Evolutionary conservation across 2,329 filamentous ascomycete species (phyloP), one percentile per base, ranked within the genome.

Genomic region (Ascochyta pisi): DNA sequence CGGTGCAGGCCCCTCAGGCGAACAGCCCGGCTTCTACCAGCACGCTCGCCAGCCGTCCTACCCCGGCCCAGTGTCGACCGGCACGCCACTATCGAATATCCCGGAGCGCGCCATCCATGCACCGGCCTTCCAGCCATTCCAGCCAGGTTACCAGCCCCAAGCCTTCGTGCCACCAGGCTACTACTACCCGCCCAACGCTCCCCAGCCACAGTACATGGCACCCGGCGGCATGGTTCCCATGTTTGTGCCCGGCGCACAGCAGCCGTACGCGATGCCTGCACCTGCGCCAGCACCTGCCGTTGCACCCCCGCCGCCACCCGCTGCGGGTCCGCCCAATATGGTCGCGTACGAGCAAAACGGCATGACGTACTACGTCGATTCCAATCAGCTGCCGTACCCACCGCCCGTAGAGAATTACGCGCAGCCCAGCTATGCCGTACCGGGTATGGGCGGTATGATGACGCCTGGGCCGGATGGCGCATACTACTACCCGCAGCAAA

Each of bases 291-390:
- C 47, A 1, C 54, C 68, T n/a, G 70, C 71, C 12, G 67, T 74
- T 58, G 70, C 69, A 7, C 67, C 74, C 58, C 70, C 75, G 41
- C 68, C 76, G 40, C 69, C 65, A 26, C 46, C 68, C 23, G 54
- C 70, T 44, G 56, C 64, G 26, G 67, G 61, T 7, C 85, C 84
- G 62, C 76, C 79, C 3, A 82, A 81, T 16, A 84, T 85, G 54
- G 83, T 89, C 19, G 91, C 92, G 0, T 93, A 97, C 74, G 94
- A 98, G 78, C 88, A 89, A 61, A 96, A 96, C 65, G 95, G 95
- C 59, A 98, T 96, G 84, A 92, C 96, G 0, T 98, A 96, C 76
- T 99, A 96, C 73, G 93, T 92, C 68, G 90, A 96, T 70, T 84
- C 91, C 7, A 83, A 87, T n/a, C 89, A 92, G 70, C 79, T 93